Evolutionary conservation across 2,329 filamentous ascomycete genomes (phyloP), one percentile per base, ranked within the genome.

Genomic region (Fusarium newnesense): DNA sequence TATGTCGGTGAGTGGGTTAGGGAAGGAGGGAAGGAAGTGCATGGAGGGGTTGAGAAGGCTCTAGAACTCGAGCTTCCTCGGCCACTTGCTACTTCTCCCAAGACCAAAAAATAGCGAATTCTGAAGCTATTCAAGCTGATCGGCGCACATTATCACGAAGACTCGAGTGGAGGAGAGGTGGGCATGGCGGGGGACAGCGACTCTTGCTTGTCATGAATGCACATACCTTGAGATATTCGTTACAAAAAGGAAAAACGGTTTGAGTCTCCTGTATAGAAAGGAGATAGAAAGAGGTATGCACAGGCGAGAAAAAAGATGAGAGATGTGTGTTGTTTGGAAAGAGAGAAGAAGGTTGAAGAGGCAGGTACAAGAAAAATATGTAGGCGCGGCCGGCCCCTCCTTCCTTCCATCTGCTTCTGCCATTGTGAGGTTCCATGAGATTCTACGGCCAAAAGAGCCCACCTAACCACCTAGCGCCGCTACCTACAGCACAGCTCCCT

Each of bases 351-450:
- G 64, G 75, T 75, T 39, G 70, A 74, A 60, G 66, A 69, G 69
- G 74, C 61, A 74, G 77, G 75, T 79, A 56, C 39, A 81, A 81
- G 82, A 83, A 83, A 81, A 81, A 81, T 74, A 74, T 74, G 72
- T 74, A 79, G 72, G 75, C 75, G 73, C 74, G 64, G 60, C 40
- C 54, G 71, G 76, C 76, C 76, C 76, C 76, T 78, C 76, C 76
- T 76, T 68, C 72, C 72, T 72, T 73, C 74, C 66, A 74, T 75
- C 44, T 74, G 67, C 24, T 77, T 77, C 76, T 77, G 77, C 76
- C 71, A 70, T 76, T 73, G 74, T 77, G 79, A 81, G 82, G 81
- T 85, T 85, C 83, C 83, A 85, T 85, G 80, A 76, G 83, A 84
- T 85, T 85, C 83, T 80, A 85, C 80, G 82, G 79, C 76, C 79